Evolutionary conservation across 2,329 filamentous ascomycete genomes (phyloP).

Genomic region (Hymenoscyphus scutula): DNA sequence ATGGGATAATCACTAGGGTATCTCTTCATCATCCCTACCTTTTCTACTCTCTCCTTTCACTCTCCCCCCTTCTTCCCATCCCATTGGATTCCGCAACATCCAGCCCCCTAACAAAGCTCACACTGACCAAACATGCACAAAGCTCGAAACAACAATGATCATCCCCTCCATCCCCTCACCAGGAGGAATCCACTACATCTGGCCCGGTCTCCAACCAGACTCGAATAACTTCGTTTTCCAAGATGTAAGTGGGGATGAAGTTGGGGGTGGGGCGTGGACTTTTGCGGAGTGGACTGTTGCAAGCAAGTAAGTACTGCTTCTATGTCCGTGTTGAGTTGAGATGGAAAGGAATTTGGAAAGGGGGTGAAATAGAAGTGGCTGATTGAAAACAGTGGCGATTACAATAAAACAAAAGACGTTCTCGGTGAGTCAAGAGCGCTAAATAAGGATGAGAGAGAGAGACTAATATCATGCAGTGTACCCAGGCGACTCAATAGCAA

Average conservation of each 20-base stretch:
- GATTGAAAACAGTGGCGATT: conserved; percentile 4
- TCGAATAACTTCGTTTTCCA: conserved; percentile 13
- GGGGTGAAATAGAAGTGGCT: too few relatives aligned
- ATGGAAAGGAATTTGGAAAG: too few relatives aligned
- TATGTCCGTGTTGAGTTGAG: not conserved
- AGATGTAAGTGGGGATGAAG: conserved; percentile 12
- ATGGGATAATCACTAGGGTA: conserved; percentile 1
- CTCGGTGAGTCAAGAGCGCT: not conserved
- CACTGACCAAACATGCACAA: not conserved
- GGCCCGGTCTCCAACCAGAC: conserved; percentile 9
- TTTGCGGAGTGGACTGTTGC: conserved; percentile 11
- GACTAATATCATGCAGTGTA: not conserved
- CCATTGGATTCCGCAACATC: too few relatives aligned
- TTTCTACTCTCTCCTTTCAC: too few relatives aligned
- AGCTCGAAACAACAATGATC: conserved; percentile 8
- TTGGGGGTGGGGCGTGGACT: conserved; percentile 2
- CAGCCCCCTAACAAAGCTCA: too few relatives aligned
- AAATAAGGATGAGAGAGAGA: not conserved
- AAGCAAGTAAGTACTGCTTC: not conserved
- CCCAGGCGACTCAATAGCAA: conserved; percentile 10
- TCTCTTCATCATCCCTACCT: too few relatives aligned
- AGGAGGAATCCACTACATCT: conserved; percentile 11
- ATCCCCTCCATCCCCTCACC: conserved; percentile 5
- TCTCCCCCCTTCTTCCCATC: too few relatives aligned
- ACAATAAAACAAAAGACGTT: conserved; percentile 10